A percentile compares a stretch with the other conserved stretches of the same genome.
Evolutionary conservation across 2,329 filamentous ascomycete genomes (phyloP).

Genomic region (Fusarium brachygibbosum): DNA sequence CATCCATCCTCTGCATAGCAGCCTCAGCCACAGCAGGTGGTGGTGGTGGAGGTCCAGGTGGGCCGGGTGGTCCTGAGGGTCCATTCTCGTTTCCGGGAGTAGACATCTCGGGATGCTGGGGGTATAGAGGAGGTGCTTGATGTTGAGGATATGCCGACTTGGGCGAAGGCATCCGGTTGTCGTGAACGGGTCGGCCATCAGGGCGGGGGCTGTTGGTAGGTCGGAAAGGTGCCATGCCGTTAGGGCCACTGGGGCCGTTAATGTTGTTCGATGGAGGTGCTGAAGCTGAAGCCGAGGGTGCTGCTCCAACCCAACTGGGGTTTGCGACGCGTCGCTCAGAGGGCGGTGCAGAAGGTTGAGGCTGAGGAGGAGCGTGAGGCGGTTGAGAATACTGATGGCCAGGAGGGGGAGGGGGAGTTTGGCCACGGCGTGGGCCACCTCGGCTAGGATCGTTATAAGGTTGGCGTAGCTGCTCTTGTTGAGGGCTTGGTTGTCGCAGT

Average conservation of each 20-base stretch:
- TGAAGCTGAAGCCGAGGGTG: constrained; percentile 59
- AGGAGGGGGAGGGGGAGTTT: constrained; percentile 57
- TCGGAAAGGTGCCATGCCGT: constrained; percentile 78
- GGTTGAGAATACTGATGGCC: constrained; percentile 64
- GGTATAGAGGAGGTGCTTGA: constrained; percentile 70
- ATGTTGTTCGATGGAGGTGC: constrained; percentile 56
- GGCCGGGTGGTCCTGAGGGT: constrained; percentile 52
- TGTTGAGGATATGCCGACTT: constrained; percentile 87
- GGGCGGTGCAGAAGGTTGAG: constrained; percentile 63
- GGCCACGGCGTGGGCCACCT: constrained; percentile 61
- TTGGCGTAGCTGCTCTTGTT: constrained; percentile 72
- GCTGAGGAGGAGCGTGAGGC: constrained; percentile 63
- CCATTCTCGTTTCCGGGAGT: constrained; percentile 70
- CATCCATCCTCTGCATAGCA: constrained; percentile 70
- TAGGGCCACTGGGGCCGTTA: constrained; percentile 57
- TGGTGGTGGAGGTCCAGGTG: constrained; percentile 63
- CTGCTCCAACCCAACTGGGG: constrained; percentile 70
- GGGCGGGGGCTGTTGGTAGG: constrained; percentile 81
- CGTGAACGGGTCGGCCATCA: constrained; percentile 84
- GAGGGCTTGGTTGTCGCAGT: constrained; percentile 81
- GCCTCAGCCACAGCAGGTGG: constrained; percentile 73
- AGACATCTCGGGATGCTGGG: constrained; percentile 76
- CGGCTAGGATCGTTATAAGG: constrained; percentile 69
- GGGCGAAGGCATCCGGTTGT: constrained; percentile 91
- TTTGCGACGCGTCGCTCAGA: constrained; percentile 69